Evolutionary conservation across 805 yeast species (phyloP), one percentile per base, ranked within the genome.

Genomic region (Lachancea lanzarotensis): DNA sequence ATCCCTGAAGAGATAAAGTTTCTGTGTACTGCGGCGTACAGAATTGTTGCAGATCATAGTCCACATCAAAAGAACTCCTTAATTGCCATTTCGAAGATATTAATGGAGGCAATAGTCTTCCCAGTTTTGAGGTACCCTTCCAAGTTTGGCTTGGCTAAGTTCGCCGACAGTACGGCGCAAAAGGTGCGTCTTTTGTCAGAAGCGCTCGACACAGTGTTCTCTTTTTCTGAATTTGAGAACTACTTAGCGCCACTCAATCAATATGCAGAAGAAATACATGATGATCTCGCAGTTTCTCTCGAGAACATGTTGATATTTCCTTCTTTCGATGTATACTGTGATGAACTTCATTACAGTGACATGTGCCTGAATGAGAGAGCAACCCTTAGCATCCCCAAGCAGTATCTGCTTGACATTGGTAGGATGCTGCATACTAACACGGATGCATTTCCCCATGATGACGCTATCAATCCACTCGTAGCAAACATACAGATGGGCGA

Each of bases 21-120:
- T 45, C 51, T 82, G n/a, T 78, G 83, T 33, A 70, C 73, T 2
- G 66, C 74, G 36, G 65, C 81, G 1, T 70, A 63, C 51, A 56
- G 55, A 31, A 46, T 53, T 4, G 67, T 72, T 8, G 68, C 72
- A 40, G 62, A 67, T 13, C 71, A 69, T 26, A 79, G 76, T 54
- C 82, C 90, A 0, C 74, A 76, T 12, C 81, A 76, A 49, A 47
- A 75, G 50, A 87, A 84, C 51, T 95, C 90, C 53, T 70, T 89
- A 50, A 72, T 74, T 12, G 70, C 77, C 4, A 75, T 74, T 40
- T 75, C 71, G 15, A 63, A 52, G n/a, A 52, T 63, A 1, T 40
- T 65, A 9, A 49, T 64, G 20, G 53, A 55, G 6, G 46, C 52
- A 1, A 56, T 63, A 35, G 49, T 59, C 10, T 46, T 46, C 8